Evolutionary conservation across 148 eudicot genomes (phyloP).

Genomic region (Suaeda aralocaspica): DNA sequence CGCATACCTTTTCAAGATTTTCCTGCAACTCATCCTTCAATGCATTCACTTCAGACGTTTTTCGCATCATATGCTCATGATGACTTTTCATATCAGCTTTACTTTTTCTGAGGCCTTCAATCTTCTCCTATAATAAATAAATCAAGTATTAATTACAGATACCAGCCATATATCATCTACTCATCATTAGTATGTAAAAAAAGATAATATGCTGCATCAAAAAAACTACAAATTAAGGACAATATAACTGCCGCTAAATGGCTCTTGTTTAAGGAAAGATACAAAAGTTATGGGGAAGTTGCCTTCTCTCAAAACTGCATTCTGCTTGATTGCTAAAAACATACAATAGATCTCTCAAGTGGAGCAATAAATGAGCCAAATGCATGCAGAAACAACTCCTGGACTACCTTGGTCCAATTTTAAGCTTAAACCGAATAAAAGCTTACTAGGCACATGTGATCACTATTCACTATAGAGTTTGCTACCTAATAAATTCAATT

Average conservation of each 20-base stretch:
- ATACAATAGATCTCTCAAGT: neutral
- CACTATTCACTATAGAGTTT: neutral
- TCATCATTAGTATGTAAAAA: slow-evolving; percentile 1
- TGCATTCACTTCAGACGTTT: slow-evolving; percentile 53
- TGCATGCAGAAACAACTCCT: neutral
- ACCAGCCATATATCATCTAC: neutral
- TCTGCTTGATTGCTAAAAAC: neutral
- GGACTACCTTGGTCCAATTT: neutral
- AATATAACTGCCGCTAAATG: neutral
- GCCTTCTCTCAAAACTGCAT: neutral
- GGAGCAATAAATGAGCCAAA: neutral
- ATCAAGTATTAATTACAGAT: slow-evolving; percentile 2
- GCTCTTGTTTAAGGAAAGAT: neutral
- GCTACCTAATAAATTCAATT: neutral
- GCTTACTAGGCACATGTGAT: neutral
- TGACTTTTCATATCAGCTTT: slow-evolving; percentile 55
- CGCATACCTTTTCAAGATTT: slow-evolving; percentile 51
- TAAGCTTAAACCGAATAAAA: neutral
- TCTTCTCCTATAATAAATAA: slow-evolving; percentile 40
- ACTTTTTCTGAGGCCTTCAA: slow-evolving; percentile 48
- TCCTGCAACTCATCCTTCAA: slow-evolving; percentile 63
- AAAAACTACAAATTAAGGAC: neutral
- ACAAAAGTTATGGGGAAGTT: neutral
- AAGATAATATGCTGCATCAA: neutral
- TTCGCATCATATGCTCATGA: slow-evolving; percentile 49